Base-by-base conservation (phyloP, 306 rosid genomes). In the Rubus idaeus region DNA sequence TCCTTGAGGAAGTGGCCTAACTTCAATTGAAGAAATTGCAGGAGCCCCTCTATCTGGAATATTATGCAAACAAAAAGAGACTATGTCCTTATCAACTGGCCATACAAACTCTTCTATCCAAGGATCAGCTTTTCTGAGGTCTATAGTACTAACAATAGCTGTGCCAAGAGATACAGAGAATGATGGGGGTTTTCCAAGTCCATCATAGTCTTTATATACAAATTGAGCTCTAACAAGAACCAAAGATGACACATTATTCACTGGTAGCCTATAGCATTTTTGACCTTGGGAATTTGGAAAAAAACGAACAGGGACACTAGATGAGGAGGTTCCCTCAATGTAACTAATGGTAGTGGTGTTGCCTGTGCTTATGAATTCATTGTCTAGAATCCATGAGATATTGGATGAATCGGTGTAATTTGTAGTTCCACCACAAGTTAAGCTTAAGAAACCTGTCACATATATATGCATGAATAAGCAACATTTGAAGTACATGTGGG, bases 151-250 rank as follows among this genome's bases (percentile, higher is more conserved):
- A 76, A 91, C 84, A 65, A 81, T 82, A 60, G 98, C 89, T 70
- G 93, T 94, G 42, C 95, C 98, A 77, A 94, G 75, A 71, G 97
- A 94, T 50, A 90, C 96, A 56, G 85, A 87, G 78, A 94, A 94
- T 10, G 64, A 68, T 46, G 98, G 98, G 3, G 97, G 95, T 60
- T 74, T 88, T 49, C 80, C 82, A 76, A 74, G 89, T 56, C 93
- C 88, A 78, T 94, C 97, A 79, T 87, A 92, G 93, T 94, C 86
- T 68, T 87, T 83, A 84, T 94, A 94, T 78, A 80, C 77, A 80
- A 92, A 94, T 68, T 82, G 70, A 18, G 96, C 93, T 82, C 98
- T 88, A 17, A 94, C 86, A 73, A 94, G 97, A 73, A 90, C 84
- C 88, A 84, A 83, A 12, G 83, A 85, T 0, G 95, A 86, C 50